A percentile compares a stretch with the other conserved stretches of the same genome.
Conservation (phyloP, 75 land plant genomes). For the Pinus taeda region DNA sequence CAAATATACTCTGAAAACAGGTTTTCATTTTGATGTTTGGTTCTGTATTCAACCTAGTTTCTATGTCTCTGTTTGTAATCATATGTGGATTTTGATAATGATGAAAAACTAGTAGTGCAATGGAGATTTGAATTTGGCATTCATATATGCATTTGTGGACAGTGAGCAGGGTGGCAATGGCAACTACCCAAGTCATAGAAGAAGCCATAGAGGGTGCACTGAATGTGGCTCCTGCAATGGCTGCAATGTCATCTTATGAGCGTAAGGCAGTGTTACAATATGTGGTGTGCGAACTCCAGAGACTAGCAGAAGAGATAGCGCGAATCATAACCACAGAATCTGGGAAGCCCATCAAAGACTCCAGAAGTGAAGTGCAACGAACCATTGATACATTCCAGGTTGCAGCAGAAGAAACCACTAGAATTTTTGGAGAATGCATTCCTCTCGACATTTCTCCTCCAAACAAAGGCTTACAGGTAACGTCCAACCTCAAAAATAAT, state of each 20-base stretch:
- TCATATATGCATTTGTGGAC: background rate
- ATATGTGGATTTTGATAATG: background rate
- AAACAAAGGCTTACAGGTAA: conserved; percentile 42
- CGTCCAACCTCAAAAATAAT: background rate
- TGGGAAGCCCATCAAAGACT: conserved; percentile 47
- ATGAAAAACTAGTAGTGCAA: background rate
- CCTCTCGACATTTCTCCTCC: conserved; percentile 38
- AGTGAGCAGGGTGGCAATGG: conserved; percentile 33
- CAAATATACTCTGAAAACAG: conserved; percentile 32
- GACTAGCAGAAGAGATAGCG: conserved; percentile 29
- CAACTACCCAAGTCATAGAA: conserved; percentile 30
- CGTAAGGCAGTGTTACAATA: conserved; percentile 31
- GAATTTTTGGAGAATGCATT: conserved; percentile 34
- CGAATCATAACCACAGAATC: conserved; percentile 27
- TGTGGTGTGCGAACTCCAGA: conserved; percentile 27
- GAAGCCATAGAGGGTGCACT: conserved; percentile 33
- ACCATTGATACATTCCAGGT: conserved; percentile 41
- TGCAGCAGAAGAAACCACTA: conserved; percentile 36
- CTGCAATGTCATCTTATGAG: conserved; percentile 37
- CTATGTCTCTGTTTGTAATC: background rate
- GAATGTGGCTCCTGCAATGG: conserved; percentile 42
- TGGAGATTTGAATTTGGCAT: background rate
- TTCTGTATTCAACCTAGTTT: background rate
- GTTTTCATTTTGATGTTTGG: conserved; percentile 8
- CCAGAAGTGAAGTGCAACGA: conserved; percentile 37